These are phyloP conservation scores for Aegilops longissima DNA, from an alignment of 176 grass and related monocot genomes.

Conservation along the genomic window DNA sequence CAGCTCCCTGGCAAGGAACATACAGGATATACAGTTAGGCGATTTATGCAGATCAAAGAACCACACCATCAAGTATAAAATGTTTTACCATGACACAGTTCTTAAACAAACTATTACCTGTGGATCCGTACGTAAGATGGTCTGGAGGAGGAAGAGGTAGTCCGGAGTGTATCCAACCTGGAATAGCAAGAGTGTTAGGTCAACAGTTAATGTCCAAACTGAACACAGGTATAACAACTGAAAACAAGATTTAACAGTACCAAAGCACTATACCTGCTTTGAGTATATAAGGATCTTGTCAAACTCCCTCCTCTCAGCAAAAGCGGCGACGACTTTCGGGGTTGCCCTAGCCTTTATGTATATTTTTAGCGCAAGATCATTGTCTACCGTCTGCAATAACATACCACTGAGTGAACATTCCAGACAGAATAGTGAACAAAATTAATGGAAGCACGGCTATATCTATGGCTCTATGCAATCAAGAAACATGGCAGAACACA, in stretches of 20 bases:
- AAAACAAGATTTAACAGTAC: not conserved
- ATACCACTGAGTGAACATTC: constrained; percentile 11
- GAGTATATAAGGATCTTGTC: constrained; percentile 97
- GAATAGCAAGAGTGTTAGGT: constrained; percentile 33
- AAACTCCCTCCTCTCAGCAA: constrained; percentile 96
- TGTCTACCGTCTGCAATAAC: constrained; percentile 86
- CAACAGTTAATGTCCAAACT: constrained; percentile 28
- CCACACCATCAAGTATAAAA: not conserved
- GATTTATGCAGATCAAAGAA: constrained; percentile 26
- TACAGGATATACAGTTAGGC: constrained; percentile 6
- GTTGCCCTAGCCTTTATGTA: constrained; percentile 99
- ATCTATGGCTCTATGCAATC: not conserved
- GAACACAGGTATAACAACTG: constrained; percentile 6
- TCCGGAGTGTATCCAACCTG: constrained; percentile 98
- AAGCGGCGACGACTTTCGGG: constrained; percentile 98
- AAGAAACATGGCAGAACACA: not conserved
- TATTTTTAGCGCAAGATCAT: constrained; percentile 97
- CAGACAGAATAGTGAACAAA: not conserved
- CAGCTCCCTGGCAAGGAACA: constrained; percentile 60
- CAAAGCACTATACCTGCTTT: constrained; percentile 68
- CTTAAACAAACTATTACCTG: constrained; percentile 59
- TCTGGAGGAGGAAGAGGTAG: constrained; percentile 95
- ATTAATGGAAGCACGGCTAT: not conserved
- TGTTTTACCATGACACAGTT: not conserved
- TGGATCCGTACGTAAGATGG: constrained; percentile 91